phyloP scores from a whole-genome alignment of 1,284 basidiomycete genomes.

The Phylloporus sp. region DNA sequence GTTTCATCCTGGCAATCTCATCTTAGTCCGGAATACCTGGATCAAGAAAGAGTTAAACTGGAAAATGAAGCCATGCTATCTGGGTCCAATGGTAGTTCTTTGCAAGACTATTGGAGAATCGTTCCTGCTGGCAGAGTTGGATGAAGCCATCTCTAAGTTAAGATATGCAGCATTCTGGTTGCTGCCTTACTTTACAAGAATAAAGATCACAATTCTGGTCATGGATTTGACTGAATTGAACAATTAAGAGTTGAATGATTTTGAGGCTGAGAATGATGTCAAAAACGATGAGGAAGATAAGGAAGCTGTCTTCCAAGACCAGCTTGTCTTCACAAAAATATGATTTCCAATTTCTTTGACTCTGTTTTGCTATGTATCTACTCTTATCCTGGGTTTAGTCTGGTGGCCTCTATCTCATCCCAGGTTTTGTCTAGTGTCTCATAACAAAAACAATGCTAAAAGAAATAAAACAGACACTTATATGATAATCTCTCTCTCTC shows the following conservation, averaged over 20 bases:
- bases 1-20: background rate
- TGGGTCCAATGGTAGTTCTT: background rate
- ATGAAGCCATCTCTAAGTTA: background rate
- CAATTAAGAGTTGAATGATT: background rate
- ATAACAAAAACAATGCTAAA: too few relatives aligned
- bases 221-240: background rate
- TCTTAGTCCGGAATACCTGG: background rate
- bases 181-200: background rate
- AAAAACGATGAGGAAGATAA: background rate
- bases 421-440: background rate
- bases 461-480: too few relatives aligned
- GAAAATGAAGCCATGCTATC: background rate
- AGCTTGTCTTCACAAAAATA: background rate
- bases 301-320: background rate
- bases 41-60: background rate
- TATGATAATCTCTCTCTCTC: too few relatives aligned
- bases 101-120: background rate
- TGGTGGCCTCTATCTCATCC: background rate
- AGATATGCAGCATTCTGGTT: background rate
- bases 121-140: background rate
- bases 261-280: background rate
- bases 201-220: background rate
- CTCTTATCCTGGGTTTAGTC: background rate
- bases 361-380: background rate
- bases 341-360: background rate